Conservation (phyloP, 352 stramenopile genomes). For the Phytophthora brassicae region DNA sequence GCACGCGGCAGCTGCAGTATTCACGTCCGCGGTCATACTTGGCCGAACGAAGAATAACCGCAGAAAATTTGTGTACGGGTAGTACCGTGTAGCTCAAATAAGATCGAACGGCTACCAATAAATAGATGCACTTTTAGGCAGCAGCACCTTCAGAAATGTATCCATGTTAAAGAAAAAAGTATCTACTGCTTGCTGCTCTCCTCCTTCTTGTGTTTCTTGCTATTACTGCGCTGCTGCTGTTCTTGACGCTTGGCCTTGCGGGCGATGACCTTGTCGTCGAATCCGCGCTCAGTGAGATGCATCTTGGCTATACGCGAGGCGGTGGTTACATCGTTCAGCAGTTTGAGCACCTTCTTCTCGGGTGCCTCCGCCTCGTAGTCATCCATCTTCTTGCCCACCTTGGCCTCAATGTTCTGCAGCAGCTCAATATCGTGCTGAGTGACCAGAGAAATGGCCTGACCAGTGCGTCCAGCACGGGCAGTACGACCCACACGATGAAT, state of each 20-base stretch:
- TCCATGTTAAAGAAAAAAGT: neutral
- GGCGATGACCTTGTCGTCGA: slow-evolving; percentile 84
- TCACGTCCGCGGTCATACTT: slow-evolving; percentile 74
- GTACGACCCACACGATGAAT: slow-evolving; percentile 97
- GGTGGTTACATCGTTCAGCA: slow-evolving; percentile 96
- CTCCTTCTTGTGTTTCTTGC: slow-evolving; percentile 23
- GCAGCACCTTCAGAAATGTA: neutral
- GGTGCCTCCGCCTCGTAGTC: slow-evolving; percentile 79
- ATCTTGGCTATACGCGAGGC: slow-evolving; percentile 93
- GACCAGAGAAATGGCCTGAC: slow-evolving; percentile 93
- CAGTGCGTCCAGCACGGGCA: slow-evolving; percentile 89
- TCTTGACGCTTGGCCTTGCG: slow-evolving; percentile 69
- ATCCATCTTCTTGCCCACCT: slow-evolving; percentile 90
- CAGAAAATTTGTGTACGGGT: slow-evolving; percentile 4
- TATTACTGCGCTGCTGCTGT: slow-evolving; percentile 43
- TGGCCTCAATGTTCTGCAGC: slow-evolving; percentile 94
- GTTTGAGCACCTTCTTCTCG: slow-evolving; percentile 94
- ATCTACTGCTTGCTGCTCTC: slow-evolving; percentile 13
- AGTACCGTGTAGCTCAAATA: neutral
- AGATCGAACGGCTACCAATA: neutral
- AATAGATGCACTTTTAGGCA: too few species aligned
- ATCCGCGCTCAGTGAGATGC: slow-evolving; percentile 86
- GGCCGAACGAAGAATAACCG: neutral
- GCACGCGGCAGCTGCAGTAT: slow-evolving; percentile 55
- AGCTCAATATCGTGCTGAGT: slow-evolving; percentile 94